Conservation (phyloP, 192 early-diverging fungal genomes). For the Backusella mclennaniae region DNA sequence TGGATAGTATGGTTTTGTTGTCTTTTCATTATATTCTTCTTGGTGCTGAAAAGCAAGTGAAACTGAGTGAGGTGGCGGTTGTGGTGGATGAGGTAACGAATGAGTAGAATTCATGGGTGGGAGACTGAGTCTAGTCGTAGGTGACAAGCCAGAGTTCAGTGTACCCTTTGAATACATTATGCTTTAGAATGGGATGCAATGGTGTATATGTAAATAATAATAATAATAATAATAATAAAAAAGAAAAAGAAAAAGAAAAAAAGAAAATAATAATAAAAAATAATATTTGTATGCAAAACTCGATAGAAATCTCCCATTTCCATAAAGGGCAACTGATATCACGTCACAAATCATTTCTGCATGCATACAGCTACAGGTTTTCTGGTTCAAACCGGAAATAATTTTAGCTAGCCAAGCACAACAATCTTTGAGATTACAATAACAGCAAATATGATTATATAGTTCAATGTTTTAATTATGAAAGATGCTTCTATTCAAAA, state of each 20-base stretch:
- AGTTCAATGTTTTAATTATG: too few species aligned
- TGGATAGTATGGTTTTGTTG: not conserved
- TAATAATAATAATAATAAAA: not conserved
- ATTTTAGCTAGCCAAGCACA: too few species aligned
- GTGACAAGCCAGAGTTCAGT: not conserved
- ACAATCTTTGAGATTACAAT: too few species aligned
- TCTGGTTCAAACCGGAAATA: not conserved
- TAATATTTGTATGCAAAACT: not conserved
- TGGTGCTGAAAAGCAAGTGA: not conserved
- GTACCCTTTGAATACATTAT: not conserved
- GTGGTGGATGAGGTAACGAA: not conserved
- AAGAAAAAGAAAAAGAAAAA: not conserved
- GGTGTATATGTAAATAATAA: not conserved
- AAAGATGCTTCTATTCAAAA: too few species aligned
- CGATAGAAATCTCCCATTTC: not conserved
- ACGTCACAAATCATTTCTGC: not conserved
- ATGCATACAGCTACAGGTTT: too few species aligned
- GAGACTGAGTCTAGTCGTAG: not conserved
- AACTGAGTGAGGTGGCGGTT: not conserved
- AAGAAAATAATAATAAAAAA: not conserved
- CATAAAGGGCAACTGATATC: not conserved
- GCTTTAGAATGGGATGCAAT: not conserved
- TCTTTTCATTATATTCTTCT: not conserved
- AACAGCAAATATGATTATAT: too few species aligned
- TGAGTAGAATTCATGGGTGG: not conserved